These are phyloP conservation scores for Priceomyces haplophilus DNA, from an alignment of 805 yeast species.

Conservation along the genomic window DNA sequence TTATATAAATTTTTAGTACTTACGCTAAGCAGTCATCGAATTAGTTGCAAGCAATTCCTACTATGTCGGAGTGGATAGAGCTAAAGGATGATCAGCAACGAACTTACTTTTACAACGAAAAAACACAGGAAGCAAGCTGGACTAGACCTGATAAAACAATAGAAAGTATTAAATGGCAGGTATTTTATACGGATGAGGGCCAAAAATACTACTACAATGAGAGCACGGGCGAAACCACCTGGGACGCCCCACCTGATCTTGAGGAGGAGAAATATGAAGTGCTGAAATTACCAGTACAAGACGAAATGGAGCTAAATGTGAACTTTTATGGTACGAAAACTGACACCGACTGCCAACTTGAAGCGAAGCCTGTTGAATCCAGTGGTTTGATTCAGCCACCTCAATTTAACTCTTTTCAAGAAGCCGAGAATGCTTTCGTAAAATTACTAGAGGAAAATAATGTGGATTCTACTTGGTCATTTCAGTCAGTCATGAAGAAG, in stretches of 20 bases:
- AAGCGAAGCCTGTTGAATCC: slow-evolving; percentile 16
- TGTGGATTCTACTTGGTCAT: slow-evolving; percentile 76
- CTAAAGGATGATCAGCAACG: slow-evolving; percentile 63
- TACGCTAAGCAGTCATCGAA: too few species aligned
- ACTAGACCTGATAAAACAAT: slow-evolving; percentile 62
- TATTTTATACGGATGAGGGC: slow-evolving; percentile 54
- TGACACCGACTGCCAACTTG: slow-evolving; percentile 17
- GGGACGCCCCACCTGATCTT: slow-evolving; percentile 71
- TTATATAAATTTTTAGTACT: too few species aligned
- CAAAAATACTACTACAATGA: slow-evolving; percentile 66
- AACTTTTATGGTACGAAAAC: too few species aligned
- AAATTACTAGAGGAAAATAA: slow-evolving; percentile 50
- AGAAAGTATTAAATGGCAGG: slow-evolving; percentile 38
- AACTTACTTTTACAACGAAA: slow-evolving; percentile 65
- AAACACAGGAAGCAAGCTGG: slow-evolving; percentile 74
- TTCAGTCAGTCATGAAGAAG: slow-evolving; percentile 57
- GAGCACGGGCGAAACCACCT: slow-evolving; percentile 62
- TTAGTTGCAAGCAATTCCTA: neutral
- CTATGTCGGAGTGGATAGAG: slow-evolving; percentile 54
- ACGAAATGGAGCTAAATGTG: too few species aligned
- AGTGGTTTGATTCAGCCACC: slow-evolving; percentile 25
- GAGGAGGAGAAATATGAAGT: slow-evolving; percentile 3
- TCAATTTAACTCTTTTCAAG: slow-evolving; percentile 21
- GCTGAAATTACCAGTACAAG: neutral
- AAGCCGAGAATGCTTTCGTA: slow-evolving; percentile 46